Conservation (phyloP, 1,284 basidiomycete species). For the Phenoliferia sp. region DNA sequence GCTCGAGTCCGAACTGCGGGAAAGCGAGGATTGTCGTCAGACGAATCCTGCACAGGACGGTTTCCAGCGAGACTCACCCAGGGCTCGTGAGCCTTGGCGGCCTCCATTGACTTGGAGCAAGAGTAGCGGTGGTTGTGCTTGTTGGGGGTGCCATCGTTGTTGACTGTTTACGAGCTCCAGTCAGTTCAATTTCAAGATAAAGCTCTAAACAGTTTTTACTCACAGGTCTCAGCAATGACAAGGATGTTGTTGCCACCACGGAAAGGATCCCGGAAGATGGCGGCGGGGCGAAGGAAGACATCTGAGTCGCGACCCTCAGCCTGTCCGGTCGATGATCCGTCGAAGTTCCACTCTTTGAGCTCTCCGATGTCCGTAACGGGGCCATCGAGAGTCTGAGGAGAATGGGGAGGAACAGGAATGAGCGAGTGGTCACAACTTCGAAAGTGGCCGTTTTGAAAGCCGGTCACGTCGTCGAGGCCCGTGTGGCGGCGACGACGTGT, state of each 20-base stretch:
- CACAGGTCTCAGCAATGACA: constrained; percentile 57
- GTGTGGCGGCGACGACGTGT: too few relatives aligned
- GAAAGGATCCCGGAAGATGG: constrained; percentile 99
- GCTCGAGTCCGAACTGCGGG: constrained; percentile 62
- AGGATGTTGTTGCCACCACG: constrained; percentile 96
- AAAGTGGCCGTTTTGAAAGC: neutral
- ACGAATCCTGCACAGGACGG: neutral
- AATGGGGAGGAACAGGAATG: neutral
- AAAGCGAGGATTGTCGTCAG: neutral
- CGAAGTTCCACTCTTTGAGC: constrained; percentile 97
- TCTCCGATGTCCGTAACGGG: constrained; percentile 78
- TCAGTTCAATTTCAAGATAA: neutral
- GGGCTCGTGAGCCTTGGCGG: constrained; percentile 66
- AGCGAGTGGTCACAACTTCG: neutral
- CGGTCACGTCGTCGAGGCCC: neutral
- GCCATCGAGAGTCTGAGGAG: constrained; percentile 69
- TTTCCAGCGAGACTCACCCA: constrained; percentile 72
- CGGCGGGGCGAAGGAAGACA: constrained; percentile 92
- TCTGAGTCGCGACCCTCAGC: constrained; percentile 93
- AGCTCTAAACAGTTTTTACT: neutral
- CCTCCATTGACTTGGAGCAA: constrained; percentile 81
- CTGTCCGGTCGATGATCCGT: constrained; percentile 95
- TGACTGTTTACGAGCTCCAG: constrained; percentile 49
- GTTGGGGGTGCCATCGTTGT: constrained; percentile 98
- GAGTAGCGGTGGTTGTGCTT: constrained; percentile 79